phyloP scores from a whole-genome alignment of 352 stramenopile species.

The Pythium pyrilobum region DNA sequence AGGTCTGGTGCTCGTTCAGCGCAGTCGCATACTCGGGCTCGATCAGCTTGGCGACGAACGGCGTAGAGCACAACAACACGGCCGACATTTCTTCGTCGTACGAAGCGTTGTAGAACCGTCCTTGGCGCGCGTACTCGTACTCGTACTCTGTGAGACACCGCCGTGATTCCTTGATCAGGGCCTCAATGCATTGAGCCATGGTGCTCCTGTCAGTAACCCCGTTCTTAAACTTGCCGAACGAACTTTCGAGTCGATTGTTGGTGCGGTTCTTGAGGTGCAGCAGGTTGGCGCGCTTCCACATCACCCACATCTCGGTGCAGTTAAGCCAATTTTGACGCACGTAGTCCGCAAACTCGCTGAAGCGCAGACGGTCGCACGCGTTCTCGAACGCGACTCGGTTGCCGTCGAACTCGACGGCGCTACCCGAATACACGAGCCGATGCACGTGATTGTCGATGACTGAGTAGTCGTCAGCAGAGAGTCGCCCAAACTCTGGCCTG shows the following conservation, averaged over 20 bases:
- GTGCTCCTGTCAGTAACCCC: not conserved
- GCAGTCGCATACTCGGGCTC: constrained; percentile 9
- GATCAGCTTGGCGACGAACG: constrained; percentile 18
- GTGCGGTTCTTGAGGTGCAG: constrained; percentile 25
- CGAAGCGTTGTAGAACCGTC: not conserved
- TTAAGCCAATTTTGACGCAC: constrained; percentile 20
- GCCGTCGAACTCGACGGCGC: not conserved
- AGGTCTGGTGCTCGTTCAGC: not conserved
- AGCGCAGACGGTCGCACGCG: not conserved
- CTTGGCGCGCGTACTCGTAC: not conserved
- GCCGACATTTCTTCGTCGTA: constrained; percentile 21
- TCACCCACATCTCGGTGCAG: constrained; percentile 19
- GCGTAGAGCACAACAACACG: constrained; percentile 15
- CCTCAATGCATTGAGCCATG: constrained; percentile 3
- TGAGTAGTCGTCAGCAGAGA: constrained; percentile 12
- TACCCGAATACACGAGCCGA: not conserved
- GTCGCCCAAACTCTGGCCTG: constrained; percentile 16
- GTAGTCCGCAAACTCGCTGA: constrained; percentile 11
- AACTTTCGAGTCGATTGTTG: constrained; percentile 26
- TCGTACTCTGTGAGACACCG: not conserved
- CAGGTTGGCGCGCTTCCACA: constrained; percentile 6
- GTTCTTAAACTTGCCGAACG: constrained; percentile 26
- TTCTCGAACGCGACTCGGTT: not conserved
- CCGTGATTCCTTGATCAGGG: constrained; percentile 1
- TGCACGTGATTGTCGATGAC: constrained; percentile 18